These are phyloP conservation scores for Eruca vesicaria DNA, from an alignment of 441 rosid genomes.

Conservation along the genomic window DNA sequence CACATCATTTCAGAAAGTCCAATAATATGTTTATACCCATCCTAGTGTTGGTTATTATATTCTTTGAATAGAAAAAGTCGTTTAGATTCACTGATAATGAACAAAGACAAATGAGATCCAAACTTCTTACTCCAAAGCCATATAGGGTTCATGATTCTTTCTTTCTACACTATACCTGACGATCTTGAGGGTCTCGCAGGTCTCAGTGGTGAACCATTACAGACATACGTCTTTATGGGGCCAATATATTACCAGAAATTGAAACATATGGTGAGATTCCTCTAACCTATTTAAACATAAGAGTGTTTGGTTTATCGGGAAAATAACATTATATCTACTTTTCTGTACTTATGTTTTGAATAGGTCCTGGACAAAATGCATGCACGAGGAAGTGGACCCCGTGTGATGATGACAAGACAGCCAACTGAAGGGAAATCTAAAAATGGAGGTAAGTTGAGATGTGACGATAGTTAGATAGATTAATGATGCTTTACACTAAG, in stretches of 20 bases:
- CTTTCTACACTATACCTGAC: constrained; percentile 29
- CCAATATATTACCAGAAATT: constrained; percentile 98
- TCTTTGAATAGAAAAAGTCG: background rate
- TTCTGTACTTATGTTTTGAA: background rate
- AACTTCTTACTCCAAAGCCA: background rate
- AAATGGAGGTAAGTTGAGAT: constrained; percentile 70
- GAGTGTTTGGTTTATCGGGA: background rate
- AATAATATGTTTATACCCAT: background rate
- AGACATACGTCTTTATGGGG: constrained; percentile 95
- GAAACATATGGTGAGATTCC: constrained; percentile 88
- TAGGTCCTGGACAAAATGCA: constrained; percentile 82
- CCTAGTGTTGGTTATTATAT: background rate
- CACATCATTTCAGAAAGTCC: constrained; percentile 7
- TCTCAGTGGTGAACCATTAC: constrained; percentile 83
- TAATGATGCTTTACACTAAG: too few species aligned
- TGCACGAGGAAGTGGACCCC: constrained; percentile 95
- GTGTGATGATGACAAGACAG: constrained; percentile 87
- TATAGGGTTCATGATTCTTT: background rate
- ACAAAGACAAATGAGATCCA: background rate
- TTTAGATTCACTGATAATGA: background rate
- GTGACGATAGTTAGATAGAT: too few species aligned
- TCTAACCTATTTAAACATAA: background rate
- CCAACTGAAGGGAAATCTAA: constrained; percentile 96
- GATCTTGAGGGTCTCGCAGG: constrained; percentile 49
- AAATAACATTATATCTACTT: background rate